These are phyloP conservation scores for Fusarium sp. DNA, from an alignment of 2,329 filamentous ascomycete species.

Conservation along the genomic window DNA sequence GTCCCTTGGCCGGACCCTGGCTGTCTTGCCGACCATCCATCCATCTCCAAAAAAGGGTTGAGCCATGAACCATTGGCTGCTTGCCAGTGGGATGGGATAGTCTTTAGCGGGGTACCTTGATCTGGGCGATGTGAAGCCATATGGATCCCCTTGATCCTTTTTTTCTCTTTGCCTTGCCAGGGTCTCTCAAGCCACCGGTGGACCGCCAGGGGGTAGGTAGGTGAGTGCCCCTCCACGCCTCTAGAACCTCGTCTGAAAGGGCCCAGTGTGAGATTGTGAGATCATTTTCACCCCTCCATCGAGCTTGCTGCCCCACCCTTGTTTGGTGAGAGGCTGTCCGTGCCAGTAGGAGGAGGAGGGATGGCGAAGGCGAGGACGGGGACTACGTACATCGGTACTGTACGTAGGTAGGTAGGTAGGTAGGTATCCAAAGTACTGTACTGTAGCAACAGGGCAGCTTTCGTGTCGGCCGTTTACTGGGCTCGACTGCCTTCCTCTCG, in stretches of 20 bases:
- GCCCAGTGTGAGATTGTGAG: constrained; percentile 32
- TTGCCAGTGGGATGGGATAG: constrained; percentile 30
- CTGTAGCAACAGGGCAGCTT: constrained; percentile 30
- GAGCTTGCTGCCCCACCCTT: constrained; percentile 43
- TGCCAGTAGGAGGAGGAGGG: too few species aligned
- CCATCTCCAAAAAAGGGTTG: constrained; percentile 27
- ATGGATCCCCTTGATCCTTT: too few species aligned
- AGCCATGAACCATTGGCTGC: constrained; percentile 32
- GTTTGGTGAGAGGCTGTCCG: constrained; percentile 34
- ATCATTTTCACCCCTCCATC: constrained; percentile 42
- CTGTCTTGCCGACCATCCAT: constrained; percentile 7
- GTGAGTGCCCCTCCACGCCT: constrained; percentile 30
- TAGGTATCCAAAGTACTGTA: constrained; percentile 30
- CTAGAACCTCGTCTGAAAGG: constrained; percentile 17
- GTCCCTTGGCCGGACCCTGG: constrained; percentile 5
- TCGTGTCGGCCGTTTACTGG: constrained; percentile 43
- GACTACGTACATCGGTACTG: too few species aligned
- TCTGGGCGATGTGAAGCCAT: constrained; percentile 31
- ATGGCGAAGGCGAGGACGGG: too few species aligned
- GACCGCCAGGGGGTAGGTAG: constrained; percentile 17
- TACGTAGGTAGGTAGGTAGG: too few species aligned
- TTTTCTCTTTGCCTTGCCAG: constrained; percentile 7
- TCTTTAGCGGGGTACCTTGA: constrained; percentile 40
- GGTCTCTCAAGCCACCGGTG: constrained; percentile 5
- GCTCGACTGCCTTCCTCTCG: constrained; percentile 34